Base-by-base conservation (phyloP, 1,284 basidiomycete genomes). In the Malassezia obtusa region DNA sequence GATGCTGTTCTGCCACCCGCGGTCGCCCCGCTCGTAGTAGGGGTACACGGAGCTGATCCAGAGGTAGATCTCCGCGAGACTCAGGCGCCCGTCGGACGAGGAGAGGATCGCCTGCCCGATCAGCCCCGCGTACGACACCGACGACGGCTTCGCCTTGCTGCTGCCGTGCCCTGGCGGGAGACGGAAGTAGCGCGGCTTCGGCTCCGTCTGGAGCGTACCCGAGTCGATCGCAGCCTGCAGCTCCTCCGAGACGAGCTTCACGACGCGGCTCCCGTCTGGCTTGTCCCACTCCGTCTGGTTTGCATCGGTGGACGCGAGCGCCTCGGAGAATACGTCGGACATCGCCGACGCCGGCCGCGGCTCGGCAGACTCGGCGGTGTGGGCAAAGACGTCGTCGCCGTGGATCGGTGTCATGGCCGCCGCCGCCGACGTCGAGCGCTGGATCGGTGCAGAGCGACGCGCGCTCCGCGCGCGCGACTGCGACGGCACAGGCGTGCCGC, bases 11-110 rank as follows among this genome's bases (percentile, higher is more conserved):
- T 87, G 87, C 90, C 90, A 95, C 24, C 89, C 91, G n/a, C 84
- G 82, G 66, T 94, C 90, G 33, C 86, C 86, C 38, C 85, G 84
- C 74, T 89, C 89, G 78, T 89, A 98, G 73, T 84, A 84, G 0
- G 92, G 90, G 75, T 89, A 91, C 4, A 88, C 87, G 35, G 86
- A 87, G 55, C 87, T 88, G 67, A 98, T 92, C 80, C 84, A 98
- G 67, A 87, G 84, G 71, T 96, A 96, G 59, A 98, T 92, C 72
- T 96, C 90, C 66, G 91, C 88, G 22, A 96, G 79, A 0, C 89
- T 89, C 30, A 96, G 81, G 33, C 86, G 84, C 63, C 88, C 85
- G 33, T 85, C 81, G 0, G 83, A 81, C 1, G 87, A 89, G 12
- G 87, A 85, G 52, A 91, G 79, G 58, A 96, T 84, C 7, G 92